Base-by-base conservation (phyloP, 2,329 filamentous ascomycete genomes). In the Cephalotrichum gorgonifer region DNA sequence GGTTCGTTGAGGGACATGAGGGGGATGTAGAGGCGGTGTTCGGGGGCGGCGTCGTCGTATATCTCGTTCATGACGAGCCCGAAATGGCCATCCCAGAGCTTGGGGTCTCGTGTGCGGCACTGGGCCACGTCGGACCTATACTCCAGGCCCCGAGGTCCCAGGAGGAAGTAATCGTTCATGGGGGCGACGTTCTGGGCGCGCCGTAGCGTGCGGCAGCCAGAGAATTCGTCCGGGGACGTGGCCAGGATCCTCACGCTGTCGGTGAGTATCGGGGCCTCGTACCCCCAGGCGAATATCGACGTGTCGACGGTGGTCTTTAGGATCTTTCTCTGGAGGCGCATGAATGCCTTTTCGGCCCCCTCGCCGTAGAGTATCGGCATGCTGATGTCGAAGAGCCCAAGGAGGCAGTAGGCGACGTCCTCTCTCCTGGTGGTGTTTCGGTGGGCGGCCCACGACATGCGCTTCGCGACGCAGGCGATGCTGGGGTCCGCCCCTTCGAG, bases 311-410 rank as follows among this genome's bases (percentile, higher is more conserved):
- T 56, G n/a, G 44, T 49, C 48, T 59, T 62, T 46, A 66, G 53
- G 9, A 67, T 62, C 30, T 65, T 62, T 39, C 62, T 54, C 48
- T 66, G 62, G 1, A 66, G 51, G 17, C 64, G 56, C 7, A 56
- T 28, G 42, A 65, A 66, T 6, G 64, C 62, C 35, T 52, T 58
- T 22, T 27, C 42, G 2, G 27, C 27, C 11, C 62, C 62, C 43
- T 65, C 61, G 3, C 62, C 61, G 14, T 64, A 64, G 0, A 65
- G 53, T 6, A 65, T 49, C 4, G 62, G 58, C 58, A 65, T 65
- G 38, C 62, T 58, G 38, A 65, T 62, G 45, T 60, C 54, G 43
- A 65, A 63, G 8, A 64, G 53, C 5, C 61, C 63, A 4, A 64
- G 48, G 4, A 64, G 54, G 43, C 58, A 65, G 42, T 64, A 65